These are phyloP conservation scores for Rhynchosporium secalis DNA, from an alignment of 2,329 filamentous ascomycete species.

Conservation along the genomic window DNA sequence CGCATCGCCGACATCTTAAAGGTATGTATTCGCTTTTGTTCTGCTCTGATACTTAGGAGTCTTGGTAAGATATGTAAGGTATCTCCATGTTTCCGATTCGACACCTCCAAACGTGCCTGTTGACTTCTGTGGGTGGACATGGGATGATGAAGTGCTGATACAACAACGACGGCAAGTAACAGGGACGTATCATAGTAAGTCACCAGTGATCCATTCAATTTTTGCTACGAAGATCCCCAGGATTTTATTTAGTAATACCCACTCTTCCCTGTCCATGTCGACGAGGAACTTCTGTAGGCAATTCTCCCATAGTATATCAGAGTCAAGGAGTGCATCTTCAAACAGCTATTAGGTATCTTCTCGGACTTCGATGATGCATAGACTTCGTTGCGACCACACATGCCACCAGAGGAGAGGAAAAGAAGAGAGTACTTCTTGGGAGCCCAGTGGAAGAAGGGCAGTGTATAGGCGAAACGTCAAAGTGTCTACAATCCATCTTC, in stretches of 20 bases:
- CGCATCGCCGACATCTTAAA: slow-evolving; percentile 49
- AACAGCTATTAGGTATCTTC: slow-evolving; percentile 42
- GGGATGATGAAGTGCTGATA: slow-evolving; percentile 49
- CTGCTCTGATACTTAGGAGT: neutral
- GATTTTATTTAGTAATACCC: neutral
- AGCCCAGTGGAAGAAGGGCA: slow-evolving; percentile 23
- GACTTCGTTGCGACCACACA: slow-evolving; percentile 26
- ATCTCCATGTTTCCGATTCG: neutral
- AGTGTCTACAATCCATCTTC: slow-evolving; percentile 34
- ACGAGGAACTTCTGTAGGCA: slow-evolving; percentile 58
- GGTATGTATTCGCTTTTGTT: neutral
- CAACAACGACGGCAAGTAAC: slow-evolving; percentile 57
- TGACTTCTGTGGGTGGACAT: slow-evolving; percentile 45
- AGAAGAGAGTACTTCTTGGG: slow-evolving; percentile 36
- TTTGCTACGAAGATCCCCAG: neutral
- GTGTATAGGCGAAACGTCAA: slow-evolving; percentile 32
- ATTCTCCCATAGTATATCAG: slow-evolving; percentile 57
- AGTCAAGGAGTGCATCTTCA: slow-evolving; percentile 52
- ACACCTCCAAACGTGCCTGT: neutral
- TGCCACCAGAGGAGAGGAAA: slow-evolving; percentile 25
- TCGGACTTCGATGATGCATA: slow-evolving; percentile 32
- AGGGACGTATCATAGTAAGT: slow-evolving; percentile 52
- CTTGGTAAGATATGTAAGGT: neutral
- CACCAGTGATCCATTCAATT: neutral
- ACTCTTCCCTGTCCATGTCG: slow-evolving; percentile 49